Base-by-base conservation (phyloP, 768 basidiomycete species). In the Tephrocybe sp. region DNA sequence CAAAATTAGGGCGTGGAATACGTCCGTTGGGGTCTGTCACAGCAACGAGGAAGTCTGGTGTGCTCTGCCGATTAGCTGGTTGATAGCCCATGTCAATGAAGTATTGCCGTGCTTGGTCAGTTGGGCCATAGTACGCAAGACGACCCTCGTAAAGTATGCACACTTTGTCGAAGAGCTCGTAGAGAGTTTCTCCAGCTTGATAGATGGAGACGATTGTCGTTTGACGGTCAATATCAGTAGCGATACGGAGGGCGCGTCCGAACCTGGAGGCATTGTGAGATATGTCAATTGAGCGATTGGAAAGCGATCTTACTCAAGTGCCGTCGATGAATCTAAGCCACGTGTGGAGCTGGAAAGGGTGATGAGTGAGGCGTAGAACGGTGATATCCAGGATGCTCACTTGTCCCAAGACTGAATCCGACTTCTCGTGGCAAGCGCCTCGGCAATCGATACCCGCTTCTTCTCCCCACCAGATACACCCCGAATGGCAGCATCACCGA, bases 401-500 rank as follows among this genome's bases (percentile, higher is more conserved):
- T 87, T 91, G 68, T 91, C 89, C 90, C 89, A 92, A 16, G 79
- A 79, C 18, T 78, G 75, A 3, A 92, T 67, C 8, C 77, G 69
- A 38, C 81, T 79, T 31, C 86, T 72, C 4, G 79, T 79, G 0
- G 83, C 80, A 46, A 91, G 64, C 1, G 76, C 72, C 62, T 94
- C 91, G 23, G 75, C 71, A 64, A 88, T 84, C n/a, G 85, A 84
- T 3, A 92, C 89, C 9, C 91, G 80, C 64, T 91, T 92, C 69
- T 78, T 81, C 72, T 90, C 83, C 2, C 88, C 88, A 11, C 88
- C 87, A 31, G 79, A 82, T 13, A 89, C 77, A n/a, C 87, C 86
- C 11, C 83, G 74, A 9, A 93, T 77, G 25, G 79, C 77, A 15
- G 83, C 86, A 69, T 93, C 80, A 5, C 93, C 93, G 39, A 94